phyloP scores from a whole-genome alignment of 257 asterid species.

The Solanum paucissectum region DNA sequence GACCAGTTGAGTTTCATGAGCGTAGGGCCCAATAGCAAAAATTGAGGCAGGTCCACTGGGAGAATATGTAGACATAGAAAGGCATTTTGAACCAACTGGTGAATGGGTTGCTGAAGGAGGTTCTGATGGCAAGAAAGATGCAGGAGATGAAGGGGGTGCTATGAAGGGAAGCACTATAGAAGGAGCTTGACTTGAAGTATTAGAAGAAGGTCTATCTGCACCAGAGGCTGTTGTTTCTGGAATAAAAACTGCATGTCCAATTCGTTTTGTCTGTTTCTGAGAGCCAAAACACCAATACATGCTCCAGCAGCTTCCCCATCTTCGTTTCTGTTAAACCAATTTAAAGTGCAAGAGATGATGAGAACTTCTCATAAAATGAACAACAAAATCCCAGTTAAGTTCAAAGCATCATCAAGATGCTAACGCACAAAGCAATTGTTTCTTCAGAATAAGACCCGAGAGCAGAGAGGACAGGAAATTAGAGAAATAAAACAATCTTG shows the following conservation, averaged over 20 bases:
- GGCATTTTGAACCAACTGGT: conserved; percentile 50
- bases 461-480: neutral
- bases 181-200: conserved; percentile 35
- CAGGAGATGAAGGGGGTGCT: conserved; percentile 98
- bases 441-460: neutral
- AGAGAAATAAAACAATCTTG: neutral
- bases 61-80: conserved; percentile 64
- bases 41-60: conserved; percentile 80
- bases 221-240: conserved; percentile 45
- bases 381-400: neutral
- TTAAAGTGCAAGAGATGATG: neutral
- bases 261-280: conserved; percentile 47
- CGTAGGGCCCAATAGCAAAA: conserved; percentile 86
- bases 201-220: conserved; percentile 27
- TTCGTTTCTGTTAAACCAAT: conserved; percentile 46
- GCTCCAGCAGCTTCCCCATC: conserved; percentile 83
- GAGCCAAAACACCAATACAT: conserved; percentile 76
- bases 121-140: conserved; percentile 78
- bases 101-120: conserved; percentile 75
- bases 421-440: neutral
- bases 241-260: conserved; percentile 62
- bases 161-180: conserved; percentile 57
- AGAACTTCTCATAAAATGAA: neutral
- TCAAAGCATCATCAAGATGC: neutral
- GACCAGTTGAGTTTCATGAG: conserved; percentile 85